phyloP scores from a whole-genome alignment of 2,329 filamentous ascomycete genomes.

The Emergomyces africanus region DNA sequence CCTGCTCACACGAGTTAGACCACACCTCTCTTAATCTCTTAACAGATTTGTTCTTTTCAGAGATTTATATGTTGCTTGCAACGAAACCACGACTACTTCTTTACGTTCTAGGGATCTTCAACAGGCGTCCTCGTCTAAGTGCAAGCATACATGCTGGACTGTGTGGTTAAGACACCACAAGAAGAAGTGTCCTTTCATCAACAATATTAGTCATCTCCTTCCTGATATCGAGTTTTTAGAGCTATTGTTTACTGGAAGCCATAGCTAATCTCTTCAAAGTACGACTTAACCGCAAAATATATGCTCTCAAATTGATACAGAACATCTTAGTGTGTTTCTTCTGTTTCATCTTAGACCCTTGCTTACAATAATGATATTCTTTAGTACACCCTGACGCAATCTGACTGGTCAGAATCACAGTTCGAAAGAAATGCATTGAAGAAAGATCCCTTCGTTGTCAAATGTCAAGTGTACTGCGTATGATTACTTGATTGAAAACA shows the following conservation, averaged over 20 bases:
- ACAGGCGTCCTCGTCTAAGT: not conserved
- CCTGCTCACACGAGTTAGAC: no score
- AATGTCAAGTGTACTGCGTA: no score
- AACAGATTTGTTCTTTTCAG: no score
- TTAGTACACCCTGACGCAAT: no score
- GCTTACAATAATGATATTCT: no score
- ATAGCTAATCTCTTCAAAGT: conserved; percentile 2
- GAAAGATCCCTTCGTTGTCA: no score
- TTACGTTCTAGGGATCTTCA: not conserved
- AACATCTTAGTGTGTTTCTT: not conserved
- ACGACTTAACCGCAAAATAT: conserved; percentile 2
- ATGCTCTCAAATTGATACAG: conserved; percentile 2
- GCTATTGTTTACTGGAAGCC: not conserved
- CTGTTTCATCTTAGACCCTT: not conserved
- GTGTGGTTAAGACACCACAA: conserved; percentile 1
- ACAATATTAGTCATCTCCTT: not conserved
- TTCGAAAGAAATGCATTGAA: no score
- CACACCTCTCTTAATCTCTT: no score
- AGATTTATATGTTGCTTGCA: no score
- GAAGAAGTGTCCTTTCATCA: not conserved
- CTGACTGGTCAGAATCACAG: no score
- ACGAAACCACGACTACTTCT: no score
- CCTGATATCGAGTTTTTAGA: conserved; percentile 2
- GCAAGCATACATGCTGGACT: conserved; percentile 4
- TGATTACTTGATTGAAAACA: no score